Percentiles rank a stretch among this genome's conserved stretches.
These are phyloP conservation scores for Calycina marina DNA, from an alignment of 2,329 filamentous ascomycete genomes.

Conservation along the genomic window DNA sequence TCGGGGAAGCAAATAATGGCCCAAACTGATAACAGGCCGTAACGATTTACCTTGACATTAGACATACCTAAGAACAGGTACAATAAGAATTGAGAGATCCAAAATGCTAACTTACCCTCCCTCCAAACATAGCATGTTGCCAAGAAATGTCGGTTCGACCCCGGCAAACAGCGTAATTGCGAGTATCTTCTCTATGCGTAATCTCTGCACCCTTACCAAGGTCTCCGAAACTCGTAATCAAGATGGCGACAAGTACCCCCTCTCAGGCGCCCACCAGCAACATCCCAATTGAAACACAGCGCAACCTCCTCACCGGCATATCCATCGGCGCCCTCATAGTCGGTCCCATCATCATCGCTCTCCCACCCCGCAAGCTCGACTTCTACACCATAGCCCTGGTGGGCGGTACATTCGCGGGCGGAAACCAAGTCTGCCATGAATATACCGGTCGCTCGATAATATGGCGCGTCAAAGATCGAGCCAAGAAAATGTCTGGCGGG, in stretches of 20 bases:
- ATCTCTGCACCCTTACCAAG: not conserved
- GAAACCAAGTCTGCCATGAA: conserved; percentile 18
- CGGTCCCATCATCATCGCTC: conserved; percentile 36
- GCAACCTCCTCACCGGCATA: conserved; percentile 13
- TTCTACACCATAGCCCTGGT: conserved; percentile 40
- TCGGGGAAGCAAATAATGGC: no score
- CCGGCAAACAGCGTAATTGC: not conserved
- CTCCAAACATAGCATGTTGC: no score
- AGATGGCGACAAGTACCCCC: conserved; percentile 3
- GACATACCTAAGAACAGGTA: no score
- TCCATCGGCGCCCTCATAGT: conserved; percentile 33
- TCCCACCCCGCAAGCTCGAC: conserved; percentile 49
- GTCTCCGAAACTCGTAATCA: not conserved
- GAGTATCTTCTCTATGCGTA: no score
- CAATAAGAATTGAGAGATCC: no score
- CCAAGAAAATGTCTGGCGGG: conserved; percentile 1
- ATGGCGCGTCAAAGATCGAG: conserved; percentile 8
- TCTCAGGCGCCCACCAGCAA: not conserved
- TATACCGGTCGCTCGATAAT: conserved; percentile 19
- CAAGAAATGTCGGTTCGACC: not conserved
- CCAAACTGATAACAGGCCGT: no score
- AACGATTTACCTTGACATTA: no score
- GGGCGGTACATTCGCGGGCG: conserved; percentile 22
- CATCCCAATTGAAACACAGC: not conserved
- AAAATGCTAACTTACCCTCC: no score